Percentiles rank a stretch among this genome's conserved stretches.
Evolutionary conservation across 2,329 filamentous ascomycete genomes (phyloP).

Genomic region (Nemania sp.): DNA sequence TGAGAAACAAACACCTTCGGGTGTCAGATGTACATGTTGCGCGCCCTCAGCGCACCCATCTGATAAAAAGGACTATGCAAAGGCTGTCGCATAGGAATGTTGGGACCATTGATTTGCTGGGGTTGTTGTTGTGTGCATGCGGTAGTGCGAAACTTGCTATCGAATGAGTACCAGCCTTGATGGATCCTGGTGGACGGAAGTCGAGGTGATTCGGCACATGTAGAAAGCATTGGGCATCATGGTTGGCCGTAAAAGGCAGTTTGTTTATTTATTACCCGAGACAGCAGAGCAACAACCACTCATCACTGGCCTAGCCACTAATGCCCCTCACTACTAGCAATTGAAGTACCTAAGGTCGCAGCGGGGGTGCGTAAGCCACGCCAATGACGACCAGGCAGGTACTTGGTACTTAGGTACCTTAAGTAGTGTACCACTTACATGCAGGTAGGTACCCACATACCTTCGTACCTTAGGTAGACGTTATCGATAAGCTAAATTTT

Average conservation of each 20-base stretch:
- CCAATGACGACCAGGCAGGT: not conserved
- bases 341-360: not conserved
- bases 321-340: constrained; percentile 28
- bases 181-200: constrained; percentile 25
- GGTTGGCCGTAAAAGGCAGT: constrained; percentile 40
- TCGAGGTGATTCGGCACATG: not conserved
- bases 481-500: constrained; percentile 19
- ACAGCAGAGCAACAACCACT: constrained; percentile 31
- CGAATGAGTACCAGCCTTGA: not conserved
- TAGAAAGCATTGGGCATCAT: constrained; percentile 27
- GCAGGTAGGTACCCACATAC: not conserved
- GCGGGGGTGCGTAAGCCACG: not conserved
- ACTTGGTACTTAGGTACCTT: not conserved
- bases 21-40: constrained; percentile 18
- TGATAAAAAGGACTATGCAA: constrained; percentile 24
- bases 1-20: constrained; percentile 8
- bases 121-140: constrained; percentile 10
- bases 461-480: not conserved
- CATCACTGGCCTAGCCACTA: constrained; percentile 12
- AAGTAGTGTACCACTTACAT: not conserved
- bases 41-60: constrained; percentile 39
- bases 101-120: constrained; percentile 13
- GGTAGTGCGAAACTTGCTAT: constrained; percentile 17
- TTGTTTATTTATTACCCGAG: constrained; percentile 45
- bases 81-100: constrained; percentile 29